A percentile compares a stretch with the other conserved stretches of the same genome.
Evolutionary conservation across 805 yeast species (phyloP).

Genomic region (Jamesozyma jinghongensis): DNA sequence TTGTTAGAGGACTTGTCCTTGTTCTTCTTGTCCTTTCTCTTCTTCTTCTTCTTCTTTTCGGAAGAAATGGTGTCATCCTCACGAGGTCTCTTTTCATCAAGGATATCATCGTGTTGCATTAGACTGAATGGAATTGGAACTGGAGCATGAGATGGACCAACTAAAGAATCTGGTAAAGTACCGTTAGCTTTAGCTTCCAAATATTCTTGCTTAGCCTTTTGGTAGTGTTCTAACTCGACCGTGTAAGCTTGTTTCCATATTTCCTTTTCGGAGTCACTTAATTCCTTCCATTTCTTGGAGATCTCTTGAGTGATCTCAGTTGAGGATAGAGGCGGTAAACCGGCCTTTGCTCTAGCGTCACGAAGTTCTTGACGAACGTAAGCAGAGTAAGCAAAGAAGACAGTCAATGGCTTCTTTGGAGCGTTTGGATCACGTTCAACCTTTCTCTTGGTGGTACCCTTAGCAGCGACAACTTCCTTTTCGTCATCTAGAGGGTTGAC

Average conservation of each 20-base stretch:
- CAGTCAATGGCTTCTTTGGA: slow-evolving; percentile 89
- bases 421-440: slow-evolving; percentile 80
- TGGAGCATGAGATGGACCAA: slow-evolving; percentile 33
- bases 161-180: slow-evolving; percentile 16
- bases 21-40: slow-evolving; percentile 45
- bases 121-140: slow-evolving; percentile 33
- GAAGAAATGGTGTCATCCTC: slow-evolving; percentile 28
- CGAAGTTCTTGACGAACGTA: slow-evolving; percentile 62
- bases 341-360: slow-evolving; percentile 52
- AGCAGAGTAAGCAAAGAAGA: slow-evolving; percentile 71
- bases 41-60: slow-evolving; percentile 40
- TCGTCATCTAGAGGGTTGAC: slow-evolving; percentile 30
- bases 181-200: slow-evolving; percentile 39
- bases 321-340: slow-evolving; percentile 57
- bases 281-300: slow-evolving; percentile 67
- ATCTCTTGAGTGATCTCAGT: slow-evolving; percentile 73
- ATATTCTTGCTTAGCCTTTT: slow-evolving; percentile 38
- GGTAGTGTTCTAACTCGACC: slow-evolving; percentile 38
- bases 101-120: slow-evolving; percentile 17
- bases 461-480: slow-evolving; percentile 19
- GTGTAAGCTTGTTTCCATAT: slow-evolving; percentile 56
- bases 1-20: slow-evolving; percentile 27
- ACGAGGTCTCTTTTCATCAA: slow-evolving; percentile 32
- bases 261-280: slow-evolving; percentile 60
- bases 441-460: slow-evolving; percentile 34